Evolutionary conservation across 2,329 filamentous ascomycete species (phyloP).

Genomic region (Colletotrichum zoysiae): DNA sequence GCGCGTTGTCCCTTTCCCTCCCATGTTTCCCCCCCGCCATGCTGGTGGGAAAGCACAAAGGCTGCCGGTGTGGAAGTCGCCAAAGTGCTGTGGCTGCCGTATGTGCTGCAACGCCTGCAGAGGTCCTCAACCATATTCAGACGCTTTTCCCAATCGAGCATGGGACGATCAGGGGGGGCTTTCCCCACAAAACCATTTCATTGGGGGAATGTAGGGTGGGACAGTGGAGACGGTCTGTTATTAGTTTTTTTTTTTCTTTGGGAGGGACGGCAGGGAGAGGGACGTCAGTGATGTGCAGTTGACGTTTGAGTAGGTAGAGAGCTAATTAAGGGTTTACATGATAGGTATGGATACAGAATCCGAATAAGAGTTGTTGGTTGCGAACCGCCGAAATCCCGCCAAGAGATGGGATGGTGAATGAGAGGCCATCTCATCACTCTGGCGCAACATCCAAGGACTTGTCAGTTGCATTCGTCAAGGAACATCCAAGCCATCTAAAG

Average conservation of each 20-base stretch:
- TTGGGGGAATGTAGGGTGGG: conserved; percentile 42
- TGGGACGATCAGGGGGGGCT: conserved; percentile 40
- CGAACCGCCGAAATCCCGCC: conserved; percentile 4
- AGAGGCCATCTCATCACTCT: not conserved
- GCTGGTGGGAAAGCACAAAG: conserved; percentile 37
- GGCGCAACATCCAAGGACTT: not conserved
- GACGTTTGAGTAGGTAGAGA: conserved; percentile 16
- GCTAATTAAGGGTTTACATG: conserved; percentile 3
- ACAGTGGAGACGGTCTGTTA: conserved; percentile 15
- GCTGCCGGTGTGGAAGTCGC: conserved; percentile 13
- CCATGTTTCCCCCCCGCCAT: conserved; percentile 30
- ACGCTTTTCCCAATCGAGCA: conserved; percentile 49
- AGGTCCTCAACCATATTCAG: conserved; percentile 60
- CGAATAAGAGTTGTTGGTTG: not conserved
- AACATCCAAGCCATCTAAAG: conserved; percentile 16
- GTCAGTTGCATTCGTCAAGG: not conserved
- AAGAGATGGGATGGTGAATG: conserved; percentile 19
- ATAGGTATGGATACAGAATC: not conserved
- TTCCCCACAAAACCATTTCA: conserved; percentile 47
- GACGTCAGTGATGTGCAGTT: conserved; percentile 34
- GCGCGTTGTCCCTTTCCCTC: conserved; percentile 15
- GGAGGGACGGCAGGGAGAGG: conserved; percentile 37
- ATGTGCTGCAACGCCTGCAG: conserved; percentile 45
- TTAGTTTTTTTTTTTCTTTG: not conserved
- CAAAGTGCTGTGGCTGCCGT: conserved; percentile 15